Conservation (phyloP, 495 filamentous ascomycete species). For the Hyaloscypha bicolor region DNA sequence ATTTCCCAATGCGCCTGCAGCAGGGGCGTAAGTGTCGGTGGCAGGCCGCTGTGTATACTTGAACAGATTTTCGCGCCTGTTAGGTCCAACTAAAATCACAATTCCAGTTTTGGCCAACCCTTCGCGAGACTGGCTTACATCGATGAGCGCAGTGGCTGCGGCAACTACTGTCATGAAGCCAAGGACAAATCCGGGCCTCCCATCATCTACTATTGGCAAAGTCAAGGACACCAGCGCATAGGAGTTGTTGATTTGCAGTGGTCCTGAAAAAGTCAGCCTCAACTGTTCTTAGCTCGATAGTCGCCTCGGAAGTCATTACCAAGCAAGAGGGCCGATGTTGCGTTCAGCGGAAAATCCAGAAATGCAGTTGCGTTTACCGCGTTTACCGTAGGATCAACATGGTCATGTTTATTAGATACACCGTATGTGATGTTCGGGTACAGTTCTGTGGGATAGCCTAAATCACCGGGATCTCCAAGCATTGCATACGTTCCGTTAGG, state of each 20-base stretch:
- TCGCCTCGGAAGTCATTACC: background rate
- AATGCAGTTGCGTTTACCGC: conserved; percentile 44
- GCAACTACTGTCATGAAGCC: conserved; percentile 76
- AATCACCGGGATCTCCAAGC: conserved; percentile 57
- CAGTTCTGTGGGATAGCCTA: conserved; percentile 66
- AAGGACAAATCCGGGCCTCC: conserved; percentile 57
- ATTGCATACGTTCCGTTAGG: conserved; percentile 57
- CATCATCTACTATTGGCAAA: conserved; percentile 69
- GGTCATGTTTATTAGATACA: conserved; percentile 40
- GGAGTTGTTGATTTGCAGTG: conserved; percentile 59
- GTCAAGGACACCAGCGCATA: conserved; percentile 74
- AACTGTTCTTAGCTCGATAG: background rate
- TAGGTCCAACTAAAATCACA: conserved; percentile 68
- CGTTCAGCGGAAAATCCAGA: conserved; percentile 55
- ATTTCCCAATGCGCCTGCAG: conserved; percentile 24
- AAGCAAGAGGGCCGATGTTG: conserved; percentile 46
- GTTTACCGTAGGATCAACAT: conserved; percentile 39
- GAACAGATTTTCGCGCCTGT: conserved; percentile 66
- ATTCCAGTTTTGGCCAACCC: conserved; percentile 69
- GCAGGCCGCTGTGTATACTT: conserved; percentile 32
- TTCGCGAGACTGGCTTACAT: conserved; percentile 60
- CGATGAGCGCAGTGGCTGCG: conserved; percentile 59
- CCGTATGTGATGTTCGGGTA: conserved; percentile 77
- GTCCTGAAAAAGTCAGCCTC: conserved; percentile 56
- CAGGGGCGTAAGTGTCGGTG: conserved; percentile 13